phyloP scores from a whole-genome alignment of 352 stramenopile genomes.

The Phytophthora foliorum region DNA sequence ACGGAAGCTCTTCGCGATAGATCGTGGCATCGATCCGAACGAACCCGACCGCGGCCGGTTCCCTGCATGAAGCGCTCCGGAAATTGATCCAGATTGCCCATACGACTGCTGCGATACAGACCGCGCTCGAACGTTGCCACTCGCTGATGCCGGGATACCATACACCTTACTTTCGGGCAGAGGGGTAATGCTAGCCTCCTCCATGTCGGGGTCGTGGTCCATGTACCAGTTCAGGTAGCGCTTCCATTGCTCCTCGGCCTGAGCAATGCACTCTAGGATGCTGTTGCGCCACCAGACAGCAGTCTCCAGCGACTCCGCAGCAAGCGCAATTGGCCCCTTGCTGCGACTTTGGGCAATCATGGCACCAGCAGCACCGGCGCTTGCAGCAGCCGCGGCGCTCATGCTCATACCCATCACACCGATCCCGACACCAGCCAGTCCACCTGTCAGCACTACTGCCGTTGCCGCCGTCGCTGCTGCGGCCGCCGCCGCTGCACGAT shows the following conservation, averaged over 20 bases:
- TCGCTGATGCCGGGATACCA: neutral
- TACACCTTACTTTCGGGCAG: conserved; percentile 28
- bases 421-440: conserved; percentile 80
- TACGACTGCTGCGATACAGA: conserved; percentile 31
- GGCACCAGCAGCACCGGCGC: conserved; percentile 71
- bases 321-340: conserved; percentile 78
- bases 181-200: conserved; percentile 30
- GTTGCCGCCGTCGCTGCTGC: conserved; percentile 82
- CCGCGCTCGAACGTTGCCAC: conserved; percentile 5
- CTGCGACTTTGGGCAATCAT: conserved; percentile 80
- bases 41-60: conserved; percentile 59
- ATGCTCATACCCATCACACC: conserved; percentile 85
- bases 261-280: conserved; percentile 85
- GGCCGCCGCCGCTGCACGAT: conserved; percentile 66
- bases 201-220: conserved; percentile 72
- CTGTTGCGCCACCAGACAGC: conserved; percentile 89
- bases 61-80: conserved; percentile 15
- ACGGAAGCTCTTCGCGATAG: conserved; percentile 82
- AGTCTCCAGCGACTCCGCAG: conserved; percentile 85
- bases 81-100: conserved; percentile 21
- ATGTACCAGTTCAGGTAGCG: conserved; percentile 91
- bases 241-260: conserved; percentile 89
- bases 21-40: conserved; percentile 77
- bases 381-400: conserved; percentile 80
- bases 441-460: conserved; percentile 80